Conservation (phyloP, 257 asterid genomes). For the Solanum paucissectum region DNA sequence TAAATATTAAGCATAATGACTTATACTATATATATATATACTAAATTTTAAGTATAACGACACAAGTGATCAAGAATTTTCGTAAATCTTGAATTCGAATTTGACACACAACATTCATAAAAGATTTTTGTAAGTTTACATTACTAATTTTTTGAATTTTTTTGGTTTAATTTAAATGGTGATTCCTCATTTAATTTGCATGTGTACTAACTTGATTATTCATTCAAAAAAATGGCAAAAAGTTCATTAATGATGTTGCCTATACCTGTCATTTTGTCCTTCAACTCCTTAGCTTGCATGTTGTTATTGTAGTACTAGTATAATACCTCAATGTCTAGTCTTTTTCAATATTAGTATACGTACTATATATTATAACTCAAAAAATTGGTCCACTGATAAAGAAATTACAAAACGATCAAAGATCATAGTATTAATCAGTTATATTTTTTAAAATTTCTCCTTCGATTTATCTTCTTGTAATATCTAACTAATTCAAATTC, state of each 20-base stretch:
- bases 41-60: background rate
- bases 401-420: background rate
- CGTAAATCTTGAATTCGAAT: accelerated
- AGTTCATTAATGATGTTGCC: background rate
- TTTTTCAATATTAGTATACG: background rate
- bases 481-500: background rate
- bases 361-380: background rate
- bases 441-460: background rate
- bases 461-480: background rate
- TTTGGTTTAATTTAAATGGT: background rate
- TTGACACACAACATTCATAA: background rate
- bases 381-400: background rate
- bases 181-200: background rate
- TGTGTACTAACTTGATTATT: background rate
- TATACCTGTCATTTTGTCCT: background rate
- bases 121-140: background rate
- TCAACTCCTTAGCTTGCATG: background rate
- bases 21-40: background rate
- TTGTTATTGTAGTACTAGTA: background rate
- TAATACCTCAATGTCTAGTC: background rate
- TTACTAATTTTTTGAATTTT: background rate
- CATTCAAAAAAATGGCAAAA: background rate
- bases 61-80: background rate
- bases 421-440: background rate
- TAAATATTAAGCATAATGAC: background rate